Percentiles rank a stretch among this genome's conserved stretches.
phyloP scores from a whole-genome alignment of 1,139 yeast genomes.

The Suhomyces coccinellae region DNA sequence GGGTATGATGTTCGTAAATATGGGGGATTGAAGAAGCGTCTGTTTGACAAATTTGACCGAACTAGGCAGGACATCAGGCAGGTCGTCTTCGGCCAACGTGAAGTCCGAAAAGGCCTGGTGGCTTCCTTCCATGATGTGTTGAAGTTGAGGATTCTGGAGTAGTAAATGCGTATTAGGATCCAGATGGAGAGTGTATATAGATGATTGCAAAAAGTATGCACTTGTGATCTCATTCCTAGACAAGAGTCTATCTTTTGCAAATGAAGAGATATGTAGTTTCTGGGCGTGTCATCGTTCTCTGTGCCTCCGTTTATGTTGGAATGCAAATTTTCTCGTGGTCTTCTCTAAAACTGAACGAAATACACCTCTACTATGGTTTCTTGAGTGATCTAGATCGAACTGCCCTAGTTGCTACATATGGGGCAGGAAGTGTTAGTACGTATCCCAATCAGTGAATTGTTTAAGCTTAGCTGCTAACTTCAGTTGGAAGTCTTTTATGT shows the following conservation, averaged over 20 bases:
- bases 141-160: background rate
- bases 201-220: background rate
- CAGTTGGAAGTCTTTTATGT: background rate
- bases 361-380: background rate
- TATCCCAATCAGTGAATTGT: too few relatives aligned
- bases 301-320: background rate
- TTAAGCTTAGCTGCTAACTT: background rate
- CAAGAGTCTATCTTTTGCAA: background rate
- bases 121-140: slow-evolving; percentile 3
- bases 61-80: background rate
- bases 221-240: background rate
- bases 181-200: background rate
- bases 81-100: background rate
- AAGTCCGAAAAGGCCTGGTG: slow-evolving; percentile 6
- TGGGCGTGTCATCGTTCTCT: background rate
- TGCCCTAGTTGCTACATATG: background rate
- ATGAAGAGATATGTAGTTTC: background rate
- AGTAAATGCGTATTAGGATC: background rate
- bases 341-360: background rate
- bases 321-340: background rate
- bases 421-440: background rate
- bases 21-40: slow-evolving; percentile 41
- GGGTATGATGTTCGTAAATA: slow-evolving; percentile 34
- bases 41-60: slow-evolving; percentile 24
- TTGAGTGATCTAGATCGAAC: slow-evolving; percentile 18